Base-by-base conservation (phyloP, 2,329 filamentous ascomycete species). In the Ceratocystis smalleyi region DNA sequence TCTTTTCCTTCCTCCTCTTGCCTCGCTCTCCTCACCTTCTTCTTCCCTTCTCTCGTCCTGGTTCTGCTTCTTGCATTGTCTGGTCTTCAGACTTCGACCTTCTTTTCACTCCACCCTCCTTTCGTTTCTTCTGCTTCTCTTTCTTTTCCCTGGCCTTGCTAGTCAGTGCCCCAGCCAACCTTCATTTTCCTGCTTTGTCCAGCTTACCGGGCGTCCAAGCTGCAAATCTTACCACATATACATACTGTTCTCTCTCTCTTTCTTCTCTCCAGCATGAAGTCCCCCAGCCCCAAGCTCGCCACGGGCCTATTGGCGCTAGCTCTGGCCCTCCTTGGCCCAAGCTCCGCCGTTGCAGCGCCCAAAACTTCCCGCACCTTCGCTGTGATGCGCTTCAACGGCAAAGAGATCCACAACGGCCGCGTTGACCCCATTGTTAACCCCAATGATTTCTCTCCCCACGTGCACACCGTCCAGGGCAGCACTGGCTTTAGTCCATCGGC, bases 391-490 rank as follows among this genome's bases (percentile, higher is more conserved):
- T 89, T 89, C 78, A 82, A 83, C 71, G 85, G 84, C 70, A 78
- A 83, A 68, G 78, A 81, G 51, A 81, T 85, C 69, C 77, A 85
- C 69, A 81, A 81, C 60, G 82, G 82, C 70, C 82, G 81, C 54
- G 73, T 81, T 54, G 88, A 91, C 69, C 87, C 88, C 64, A 84
- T 91, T 68, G 77, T 90, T 67, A 78, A 71, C 66, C 85, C 86
- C 15, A 86, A 86, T 22, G 66, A 69, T 10, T 71, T 80, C 15
- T 79, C 84, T 2, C 71, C 73, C 59, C 88, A 91, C 73, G 81
- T 87, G 30, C 88, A 91, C 75, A 83, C 80, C 62, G 79, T 91
- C 69, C 81, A 86, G 74, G 87, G 85, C 54, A 87, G 85, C 65
- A 87, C 83, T 73, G 84, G 77, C 69, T 91, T 91, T 70, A 77